These are phyloP conservation scores for Talaromyces marneffei DNA, from an alignment of 2,329 filamentous ascomycete species.

Conservation along the genomic window DNA sequence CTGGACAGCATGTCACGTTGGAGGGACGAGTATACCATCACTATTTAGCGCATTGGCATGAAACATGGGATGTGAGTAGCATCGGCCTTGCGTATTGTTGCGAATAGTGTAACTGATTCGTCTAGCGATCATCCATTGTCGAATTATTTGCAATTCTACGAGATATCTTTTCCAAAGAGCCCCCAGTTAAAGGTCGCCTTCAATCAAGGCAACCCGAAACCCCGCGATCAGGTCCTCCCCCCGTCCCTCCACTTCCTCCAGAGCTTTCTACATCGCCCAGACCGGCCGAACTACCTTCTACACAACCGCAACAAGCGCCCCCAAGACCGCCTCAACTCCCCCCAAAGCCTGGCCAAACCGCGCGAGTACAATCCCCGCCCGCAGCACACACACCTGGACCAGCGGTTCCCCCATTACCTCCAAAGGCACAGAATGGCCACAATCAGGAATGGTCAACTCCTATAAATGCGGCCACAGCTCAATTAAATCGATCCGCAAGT, in stretches of 20 bases:
- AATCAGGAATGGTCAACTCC: conserved; percentile 4
- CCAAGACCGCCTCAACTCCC: conserved; percentile 32
- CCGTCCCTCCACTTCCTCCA: conserved; percentile 65
- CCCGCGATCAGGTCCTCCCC: conserved; percentile 49
- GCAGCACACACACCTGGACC: conserved; percentile 26
- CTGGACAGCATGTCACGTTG: conserved; percentile 89
- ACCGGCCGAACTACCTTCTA: conserved; percentile 29
- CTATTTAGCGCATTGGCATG: conserved; percentile 82
- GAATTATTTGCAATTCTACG: conserved; percentile 78
- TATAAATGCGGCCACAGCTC: conserved; percentile 19
- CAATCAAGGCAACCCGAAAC: conserved; percentile 23
- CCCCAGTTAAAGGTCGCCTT: conserved; percentile 69
- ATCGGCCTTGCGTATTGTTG: conserved; percentile 5
- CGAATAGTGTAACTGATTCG: background rate
- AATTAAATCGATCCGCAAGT: conserved; percentile 27
- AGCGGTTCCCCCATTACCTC: conserved; percentile 36
- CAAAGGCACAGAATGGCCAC: conserved; percentile 24
- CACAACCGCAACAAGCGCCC: conserved; percentile 11
- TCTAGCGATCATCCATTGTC: conserved; percentile 69
- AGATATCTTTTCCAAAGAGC: conserved; percentile 89
- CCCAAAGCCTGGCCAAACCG: conserved; percentile 31
- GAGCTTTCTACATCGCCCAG: conserved; percentile 46
- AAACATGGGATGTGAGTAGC: conserved; percentile 83
- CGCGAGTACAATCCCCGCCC: conserved; percentile 5
- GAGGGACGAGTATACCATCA: conserved; percentile 94